Percentiles rank a stretch among this genome's conserved stretches.
These are phyloP conservation scores for Leccinum fibrillosum DNA, from an alignment of 768 basidiomycete species.

Conservation along the genomic window DNA sequence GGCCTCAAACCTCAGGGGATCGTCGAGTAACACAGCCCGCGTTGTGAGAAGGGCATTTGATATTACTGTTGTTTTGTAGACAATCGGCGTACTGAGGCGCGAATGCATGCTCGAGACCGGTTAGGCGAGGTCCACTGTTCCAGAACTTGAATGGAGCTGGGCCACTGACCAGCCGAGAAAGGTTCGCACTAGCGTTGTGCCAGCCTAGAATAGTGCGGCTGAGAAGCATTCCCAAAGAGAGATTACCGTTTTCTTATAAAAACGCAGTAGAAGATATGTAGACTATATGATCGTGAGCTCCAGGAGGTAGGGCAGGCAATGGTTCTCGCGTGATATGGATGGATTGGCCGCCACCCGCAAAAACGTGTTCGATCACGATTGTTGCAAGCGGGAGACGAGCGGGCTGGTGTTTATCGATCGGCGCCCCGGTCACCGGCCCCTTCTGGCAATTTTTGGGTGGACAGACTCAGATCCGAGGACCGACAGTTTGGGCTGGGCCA, in stretches of 20 bases:
- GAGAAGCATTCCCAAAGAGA: constrained; percentile 17
- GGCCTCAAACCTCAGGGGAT: constrained; percentile 10
- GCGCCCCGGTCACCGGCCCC: constrained; percentile 15
- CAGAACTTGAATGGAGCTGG: constrained; percentile 3
- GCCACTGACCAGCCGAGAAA: constrained; percentile 16
- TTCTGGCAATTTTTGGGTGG: constrained; percentile 11
- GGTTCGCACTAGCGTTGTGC: constrained; percentile 19
- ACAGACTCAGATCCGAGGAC: constrained; percentile 20
- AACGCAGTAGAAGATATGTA: constrained; percentile 8
- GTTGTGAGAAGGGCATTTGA: constrained; percentile 19
- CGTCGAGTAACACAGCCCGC: constrained; percentile 12
- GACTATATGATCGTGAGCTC: constrained; percentile 24
- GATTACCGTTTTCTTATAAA: constrained; percentile 5
- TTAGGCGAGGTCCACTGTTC: constrained; percentile 9
- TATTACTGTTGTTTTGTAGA: constrained; percentile 15
- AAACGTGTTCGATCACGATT: constrained; percentile 10
- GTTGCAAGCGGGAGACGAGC: constrained; percentile 7
- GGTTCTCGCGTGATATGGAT: constrained; percentile 19
- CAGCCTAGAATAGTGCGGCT: constrained; percentile 25
- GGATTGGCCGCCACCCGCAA: constrained; percentile 13
- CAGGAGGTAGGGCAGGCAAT: not conserved
- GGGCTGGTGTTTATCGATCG: constrained; percentile 31
- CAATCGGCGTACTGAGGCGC: constrained; percentile 21
- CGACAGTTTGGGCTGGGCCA: constrained; percentile 2
- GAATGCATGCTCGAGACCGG: constrained; percentile 21